Evolutionary conservation across 129 eudicot genomes (phyloP).

Genomic region (Pulicaria dysenterica): DNA sequence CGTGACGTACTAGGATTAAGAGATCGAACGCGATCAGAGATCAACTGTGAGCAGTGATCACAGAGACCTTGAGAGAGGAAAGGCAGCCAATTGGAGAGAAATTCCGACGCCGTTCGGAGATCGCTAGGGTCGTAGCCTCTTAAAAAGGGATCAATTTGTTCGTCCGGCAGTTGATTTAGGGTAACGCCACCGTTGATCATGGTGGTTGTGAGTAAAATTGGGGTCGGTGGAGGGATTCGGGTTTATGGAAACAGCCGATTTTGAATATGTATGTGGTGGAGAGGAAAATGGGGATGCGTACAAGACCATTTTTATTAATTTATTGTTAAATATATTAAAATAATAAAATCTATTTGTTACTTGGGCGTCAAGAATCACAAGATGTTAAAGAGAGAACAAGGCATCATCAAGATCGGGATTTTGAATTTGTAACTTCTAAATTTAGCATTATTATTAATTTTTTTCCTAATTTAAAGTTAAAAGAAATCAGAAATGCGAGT

Average conservation of each 20-base stretch:
- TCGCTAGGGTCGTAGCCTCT: conserved; percentile 57
- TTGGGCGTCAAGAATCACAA: no score
- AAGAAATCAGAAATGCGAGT: no score
- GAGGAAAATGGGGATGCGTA: neutral
- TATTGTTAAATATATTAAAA: no score
- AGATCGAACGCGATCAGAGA: conserved; percentile 67
- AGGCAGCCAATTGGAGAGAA: conserved; percentile 79
- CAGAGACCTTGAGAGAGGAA: conserved; percentile 78
- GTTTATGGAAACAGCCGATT: neutral
- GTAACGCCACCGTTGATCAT: conserved; percentile 35
- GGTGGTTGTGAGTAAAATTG: neutral
- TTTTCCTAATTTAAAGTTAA: no score
- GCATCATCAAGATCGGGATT: no score
- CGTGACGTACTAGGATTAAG: conserved; percentile 39
- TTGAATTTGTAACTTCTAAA: no score
- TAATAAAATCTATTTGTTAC: no score
- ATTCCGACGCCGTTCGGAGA: conserved; percentile 71
- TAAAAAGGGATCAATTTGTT: conserved; percentile 55
- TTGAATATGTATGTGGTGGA: conserved; percentile 6
- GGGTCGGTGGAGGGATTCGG: conserved; percentile 1
- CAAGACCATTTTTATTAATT: no score
- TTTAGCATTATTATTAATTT: no score
- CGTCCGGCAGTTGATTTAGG: conserved; percentile 18
- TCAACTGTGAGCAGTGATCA: conserved; percentile 45
- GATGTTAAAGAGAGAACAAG: no score